Evolutionary conservation across 1,284 basidiomycete genomes (phyloP), one percentile per base, ranked within the genome.

Genomic region (Golubevia sp.): DNA sequence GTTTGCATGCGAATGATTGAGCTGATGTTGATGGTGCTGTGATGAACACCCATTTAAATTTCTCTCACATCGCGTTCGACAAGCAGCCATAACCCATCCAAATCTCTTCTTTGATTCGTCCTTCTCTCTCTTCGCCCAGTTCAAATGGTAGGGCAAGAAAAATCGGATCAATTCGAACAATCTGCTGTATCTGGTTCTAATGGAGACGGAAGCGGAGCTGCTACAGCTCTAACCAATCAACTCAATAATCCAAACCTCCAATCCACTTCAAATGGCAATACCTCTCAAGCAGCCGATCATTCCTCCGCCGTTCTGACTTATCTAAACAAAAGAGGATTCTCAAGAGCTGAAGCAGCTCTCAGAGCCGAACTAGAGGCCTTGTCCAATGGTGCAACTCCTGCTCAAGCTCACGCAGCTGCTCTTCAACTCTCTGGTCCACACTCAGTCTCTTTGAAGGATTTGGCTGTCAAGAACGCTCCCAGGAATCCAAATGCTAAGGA

Each of bases 401-500:
- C 69, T 27, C 70, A 76, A 50, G 77, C 76, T 0, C 66, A 66
- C 25, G 64, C 73, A 18, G 70, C 70, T 3, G 69, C 68, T 3
- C 69, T 68, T n/a, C 63, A 59, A 21, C 65, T 66, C 21, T 65
- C 68, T 18, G 68, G 76, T 20, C 34, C 63, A 2, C 66, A 61
- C 1, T 67, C 70, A 0, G 71, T 82, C 13, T 62, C 66, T 13
- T 57, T 80, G 57, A 70, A 67, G 8, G 77, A 82, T 38, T 67
- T 82, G 20, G 77, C 79, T n/a, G 64, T 67, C 49, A 82, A 75
- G 64, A 79, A 73, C 51, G 77, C 78, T 6, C 79, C 79, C 7
- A 59, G 75, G 2, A 77, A 77, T 18, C 58, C 62, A 2, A 59
- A 50, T 26, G 27, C 59, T 48, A 20, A 62, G 54, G 50, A 54